Base-by-base conservation (phyloP, 2,329 filamentous ascomycete genomes). In the Aspergillus ustus region DNA sequence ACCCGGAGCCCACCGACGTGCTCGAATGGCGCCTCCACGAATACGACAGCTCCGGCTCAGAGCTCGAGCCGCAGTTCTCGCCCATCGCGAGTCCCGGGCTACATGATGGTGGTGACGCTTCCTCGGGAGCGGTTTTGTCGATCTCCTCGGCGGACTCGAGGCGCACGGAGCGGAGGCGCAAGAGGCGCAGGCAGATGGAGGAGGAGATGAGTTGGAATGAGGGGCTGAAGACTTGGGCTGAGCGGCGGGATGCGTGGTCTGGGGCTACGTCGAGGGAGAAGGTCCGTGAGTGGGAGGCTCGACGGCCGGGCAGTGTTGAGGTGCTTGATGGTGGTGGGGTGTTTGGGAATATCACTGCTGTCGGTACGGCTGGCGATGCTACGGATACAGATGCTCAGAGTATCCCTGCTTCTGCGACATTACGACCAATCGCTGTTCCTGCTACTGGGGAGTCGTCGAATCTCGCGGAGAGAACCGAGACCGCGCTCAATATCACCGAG, bases 181-280 rank as follows among this genome's bases (percentile, higher is more conserved):
- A 82, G 64, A 82, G 85, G 46, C 82, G 87, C 58, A 84, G 82
- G 67, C 84, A 82, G 52, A 73, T 86, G 53, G 84, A 86, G 63
- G 86, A 87, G 59, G 89, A 91, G 78, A 85, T 88, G 78, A 75
- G 81, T 31, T 96, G 91, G 89, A 98, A 97, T 70, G 82, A 89
- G 43, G 94, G 94, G 0, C 75, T 97, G 60, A 85, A 88, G n/a
- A 90, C 90, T 73, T 98, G 92, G 77, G 85, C 89, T 62, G 86
- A 89, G 31, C 83, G 91, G 61, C 85, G 93, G 52, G 88, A 97
- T 77, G 88, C 87, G 7, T 98, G 94, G 94, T 94, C 93, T 1
- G 89, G 91, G 34, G 93, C 92, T 34, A 67, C 67, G 60, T 72
- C 72, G 25, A 69, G 68, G 57, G 64, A 70, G 20, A 66, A 74